A percentile compares a stretch with the other conserved stretches of the same genome.
phyloP scores from a whole-genome alignment of 345 rosid species.

The Melaleuca quinquenervia region DNA sequence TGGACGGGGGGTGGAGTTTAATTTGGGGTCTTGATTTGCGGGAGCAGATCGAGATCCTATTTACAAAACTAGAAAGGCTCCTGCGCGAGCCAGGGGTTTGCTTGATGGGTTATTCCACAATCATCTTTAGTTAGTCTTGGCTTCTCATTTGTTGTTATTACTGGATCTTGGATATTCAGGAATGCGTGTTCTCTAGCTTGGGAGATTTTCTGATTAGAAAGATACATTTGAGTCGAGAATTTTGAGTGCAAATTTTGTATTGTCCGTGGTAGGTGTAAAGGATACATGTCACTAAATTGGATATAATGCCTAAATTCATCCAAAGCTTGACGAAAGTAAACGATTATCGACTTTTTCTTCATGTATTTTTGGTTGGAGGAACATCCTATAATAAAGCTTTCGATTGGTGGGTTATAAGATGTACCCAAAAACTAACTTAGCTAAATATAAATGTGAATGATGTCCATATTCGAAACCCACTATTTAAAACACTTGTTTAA shows the following conservation, averaged over 20 bases:
- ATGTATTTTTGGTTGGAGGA: not conserved
- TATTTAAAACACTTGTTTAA: not conserved
- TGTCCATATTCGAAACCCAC: not conserved
- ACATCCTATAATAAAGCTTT: not conserved
- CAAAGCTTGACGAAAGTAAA: not conserved
- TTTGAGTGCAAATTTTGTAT: not conserved
- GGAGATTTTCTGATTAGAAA: not conserved
- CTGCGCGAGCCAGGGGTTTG: not conserved
- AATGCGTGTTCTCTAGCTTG: not conserved
- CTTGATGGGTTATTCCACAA: not conserved
- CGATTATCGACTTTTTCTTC: not conserved
- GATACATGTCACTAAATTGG: not conserved
- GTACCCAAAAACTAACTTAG: not conserved
- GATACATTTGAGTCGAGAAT: not conserved
- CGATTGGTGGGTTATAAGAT: not conserved
- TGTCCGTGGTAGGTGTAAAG: not conserved
- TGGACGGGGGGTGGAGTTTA: not conserved
- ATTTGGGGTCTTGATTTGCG: not conserved
- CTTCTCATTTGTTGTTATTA: not conserved
- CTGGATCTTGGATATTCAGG: not conserved
- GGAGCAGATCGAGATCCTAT: not conserved
- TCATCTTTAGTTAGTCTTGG: not conserved
- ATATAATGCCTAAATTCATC: not conserved
- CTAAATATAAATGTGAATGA: not conserved
- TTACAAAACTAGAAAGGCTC: not conserved